Evolutionary conservation across 2,329 filamentous ascomycete species (phyloP).

Genomic region (Phyllosticta citribraziliensis): DNA sequence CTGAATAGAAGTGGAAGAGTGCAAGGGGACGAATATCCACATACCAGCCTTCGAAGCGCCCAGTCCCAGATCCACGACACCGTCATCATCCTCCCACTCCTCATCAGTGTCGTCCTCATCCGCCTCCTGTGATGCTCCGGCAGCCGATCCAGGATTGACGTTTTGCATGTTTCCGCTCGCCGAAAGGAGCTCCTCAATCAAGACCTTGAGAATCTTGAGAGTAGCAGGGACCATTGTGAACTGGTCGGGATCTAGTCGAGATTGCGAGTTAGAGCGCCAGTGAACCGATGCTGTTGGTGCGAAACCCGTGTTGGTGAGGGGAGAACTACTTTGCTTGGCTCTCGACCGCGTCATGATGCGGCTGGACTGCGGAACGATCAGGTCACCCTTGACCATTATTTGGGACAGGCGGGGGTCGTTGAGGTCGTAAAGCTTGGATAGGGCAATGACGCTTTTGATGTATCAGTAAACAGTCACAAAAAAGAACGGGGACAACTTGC

Average conservation of each 20-base stretch:
- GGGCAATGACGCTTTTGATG: conserved; percentile 64
- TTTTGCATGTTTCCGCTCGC: conserved; percentile 41
- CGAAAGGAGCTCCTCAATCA: conserved; percentile 82
- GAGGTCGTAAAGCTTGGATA: conserved; percentile 82
- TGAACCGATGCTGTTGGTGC: conserved; percentile 7
- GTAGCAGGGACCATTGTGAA: conserved; percentile 81
- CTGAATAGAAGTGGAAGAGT: not conserved
- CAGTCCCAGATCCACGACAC: conserved; percentile 59
- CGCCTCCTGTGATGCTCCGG: conserved; percentile 57
- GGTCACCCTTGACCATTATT: conserved; percentile 81
- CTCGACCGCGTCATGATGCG: conserved; percentile 91
- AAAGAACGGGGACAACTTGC: conserved; percentile 40
- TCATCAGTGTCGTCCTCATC: conserved; percentile 52
- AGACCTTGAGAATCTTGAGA: conserved; percentile 91
- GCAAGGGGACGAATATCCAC: not conserved
- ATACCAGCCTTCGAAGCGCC: conserved; percentile 34
- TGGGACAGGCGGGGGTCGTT: conserved; percentile 70
- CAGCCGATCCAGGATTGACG: conserved; percentile 48
- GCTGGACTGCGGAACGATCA: conserved; percentile 70
- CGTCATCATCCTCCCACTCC: conserved; percentile 75
- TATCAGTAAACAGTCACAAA: conserved; percentile 14
- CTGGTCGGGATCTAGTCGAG: conserved; percentile 62
- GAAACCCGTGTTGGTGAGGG: not conserved
- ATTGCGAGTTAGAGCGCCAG: conserved; percentile 11
- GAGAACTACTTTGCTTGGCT: conserved; percentile 61